These are phyloP conservation scores for Penicillium sp. DNA, from an alignment of 2,329 filamentous ascomycete species.

Conservation along the genomic window DNA sequence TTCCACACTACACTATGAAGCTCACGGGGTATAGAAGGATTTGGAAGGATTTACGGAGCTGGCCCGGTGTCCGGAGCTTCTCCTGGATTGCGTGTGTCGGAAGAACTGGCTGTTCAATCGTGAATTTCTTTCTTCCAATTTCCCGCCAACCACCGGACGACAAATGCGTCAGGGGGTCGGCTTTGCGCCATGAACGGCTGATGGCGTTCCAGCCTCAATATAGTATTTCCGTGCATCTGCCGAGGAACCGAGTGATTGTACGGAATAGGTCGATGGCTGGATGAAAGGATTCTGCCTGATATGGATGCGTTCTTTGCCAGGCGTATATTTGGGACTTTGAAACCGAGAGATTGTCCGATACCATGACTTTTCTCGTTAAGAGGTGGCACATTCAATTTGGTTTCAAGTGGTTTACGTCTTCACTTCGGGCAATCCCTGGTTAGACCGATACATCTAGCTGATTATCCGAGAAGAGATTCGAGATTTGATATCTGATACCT, in stretches of 20 bases:
- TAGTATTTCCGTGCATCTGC: neutral
- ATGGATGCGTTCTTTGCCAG: neutral
- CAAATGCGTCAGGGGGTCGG: neutral
- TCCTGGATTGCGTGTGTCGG: neutral
- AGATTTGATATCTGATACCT: neutral
- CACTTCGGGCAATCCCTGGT: too few relatives aligned
- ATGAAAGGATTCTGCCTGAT: neutral
- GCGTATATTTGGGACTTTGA: neutral
- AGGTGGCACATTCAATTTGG: neutral
- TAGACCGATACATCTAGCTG: too few relatives aligned
- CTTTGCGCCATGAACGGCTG: neutral
- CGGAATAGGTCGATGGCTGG: neutral
- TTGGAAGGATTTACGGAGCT: neutral
- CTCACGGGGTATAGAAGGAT: neutral
- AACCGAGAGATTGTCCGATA: neutral
- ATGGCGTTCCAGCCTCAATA: neutral
- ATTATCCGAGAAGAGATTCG: too few relatives aligned
- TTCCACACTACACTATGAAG: neutral
- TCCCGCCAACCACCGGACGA: slow-evolving; percentile 7
- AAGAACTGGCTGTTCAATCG: neutral
- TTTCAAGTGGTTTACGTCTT: too few relatives aligned
- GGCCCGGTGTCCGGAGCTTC: neutral
- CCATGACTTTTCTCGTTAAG: neutral
- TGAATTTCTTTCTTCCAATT: neutral
- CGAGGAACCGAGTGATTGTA: neutral